Base-by-base conservation (phyloP, 2,329 filamentous ascomycete genomes). In the Diaporthe capsici region DNA sequence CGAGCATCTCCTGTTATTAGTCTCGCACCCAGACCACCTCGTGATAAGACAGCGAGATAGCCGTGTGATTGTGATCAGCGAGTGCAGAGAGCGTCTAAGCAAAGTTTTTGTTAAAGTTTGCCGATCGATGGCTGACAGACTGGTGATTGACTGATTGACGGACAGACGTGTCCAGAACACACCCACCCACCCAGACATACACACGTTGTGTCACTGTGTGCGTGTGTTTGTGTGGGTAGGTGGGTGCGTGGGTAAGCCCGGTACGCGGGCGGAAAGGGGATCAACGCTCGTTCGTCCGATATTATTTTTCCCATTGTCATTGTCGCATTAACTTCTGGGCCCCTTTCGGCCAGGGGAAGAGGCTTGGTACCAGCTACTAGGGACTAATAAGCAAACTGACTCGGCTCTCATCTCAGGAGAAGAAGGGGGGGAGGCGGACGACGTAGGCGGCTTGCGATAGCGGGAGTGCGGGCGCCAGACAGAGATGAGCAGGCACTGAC, bases 11-110 rank as follows among this genome's bases (percentile, higher is more conserved):
- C 42, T 31, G 42, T 65, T n/a, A 47, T 65, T 47, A 65, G 61
- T 31, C 39, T 39, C 20, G 63, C 39, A 68, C 63, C 47, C 63
- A 53, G 63, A 53, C 63, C 63, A 68, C 63, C 63, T 68, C 63
- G 63, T 68, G 63, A 68, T 68, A 68, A 68, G 63, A 51, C 49
- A 31, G 65, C n/a, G 34, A 39, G 65, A 39, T 22, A 55, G 31
- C 25, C 9, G 65, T 75, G 51, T 67, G 71, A 75, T 75, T 73
- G 71, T 58, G 74, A 75, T 75, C 74, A 63, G 44, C 74, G 47
- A 37, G 55, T 67, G 47, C 60, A 70, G 65, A 68, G 31, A 42
- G 49, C 65, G 65, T 70, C 65, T 70, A 70, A 70, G 65, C 65
- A 55, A 70, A 70, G 65, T 70, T 70, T 70, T 70, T 70, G 65